Evolutionary conservation across 164 flowering plant genomes (phyloP), one percentile per base, ranked within the genome.

Genomic region (Chloranthus sessilifolius): DNA sequence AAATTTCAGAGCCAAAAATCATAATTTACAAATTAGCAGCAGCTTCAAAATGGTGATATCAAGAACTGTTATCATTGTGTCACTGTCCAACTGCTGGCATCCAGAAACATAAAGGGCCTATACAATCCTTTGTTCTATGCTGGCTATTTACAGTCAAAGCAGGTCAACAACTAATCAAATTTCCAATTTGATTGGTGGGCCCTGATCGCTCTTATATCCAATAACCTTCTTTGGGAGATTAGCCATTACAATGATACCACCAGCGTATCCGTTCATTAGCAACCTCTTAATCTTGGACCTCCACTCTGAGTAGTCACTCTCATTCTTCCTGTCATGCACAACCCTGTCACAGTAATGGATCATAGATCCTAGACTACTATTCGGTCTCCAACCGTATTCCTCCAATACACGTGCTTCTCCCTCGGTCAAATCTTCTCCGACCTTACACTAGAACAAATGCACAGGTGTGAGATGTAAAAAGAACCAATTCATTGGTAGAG

Each of bases 301-400:
- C 98, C 96, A 91, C 53, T 91, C 98, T 0, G 78, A 69, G 55
- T 40, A 66, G 14, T 85, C 79, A 36, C 36, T 61, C 61, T 81
- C 91, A 14, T 49, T 76, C 59, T 71, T 75, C 58, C 76, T 50
- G 72, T 91, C 96, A 62, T 88, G 98, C 40, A 71, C 60, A 35
- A 91, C 96, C 50, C 98, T 73, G 61, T 81, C 96, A 6, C 81
- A 61, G 62, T 83, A 91, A 64, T 83, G 78, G n/a, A 91, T 86
- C 98, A 91, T 88, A 12, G 96, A 67, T 28, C 81, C 96, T 37
- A 88, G 56, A 16, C 98, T 92, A 22, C 61, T 80, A 50, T 83
- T 75, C 38, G 85, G 92, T 28, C 47, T 44, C 98, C 96, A 91
- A 52, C 98, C 98, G 62, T 74, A 91, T 52, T 77, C 76, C 65